phyloP scores from a whole-genome alignment of 2,329 filamentous ascomycete genomes.

The Ambrosiella beaveri region DNA sequence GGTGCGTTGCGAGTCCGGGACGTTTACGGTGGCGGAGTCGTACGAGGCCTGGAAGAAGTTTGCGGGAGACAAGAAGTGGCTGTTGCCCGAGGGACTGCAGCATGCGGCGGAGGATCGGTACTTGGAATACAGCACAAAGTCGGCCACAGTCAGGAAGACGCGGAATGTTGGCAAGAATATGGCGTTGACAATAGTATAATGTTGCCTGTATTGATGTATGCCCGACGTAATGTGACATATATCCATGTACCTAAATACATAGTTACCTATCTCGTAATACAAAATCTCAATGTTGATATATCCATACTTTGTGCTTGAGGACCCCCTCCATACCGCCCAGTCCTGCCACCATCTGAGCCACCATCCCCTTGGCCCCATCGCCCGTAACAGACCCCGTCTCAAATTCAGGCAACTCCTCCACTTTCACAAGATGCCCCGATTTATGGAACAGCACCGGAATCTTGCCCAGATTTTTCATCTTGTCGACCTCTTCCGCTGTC shows the following conservation, averaged over 20 bases:
- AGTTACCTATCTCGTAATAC: neutral
- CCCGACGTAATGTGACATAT: too few species aligned
- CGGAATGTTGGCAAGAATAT: neutral
- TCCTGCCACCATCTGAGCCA: slow-evolving; percentile 51
- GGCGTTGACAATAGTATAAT: neutral
- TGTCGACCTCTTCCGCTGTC: slow-evolving; percentile 32
- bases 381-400: slow-evolving; percentile 32
- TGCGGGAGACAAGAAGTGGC: neutral
- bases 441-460: slow-evolving; percentile 36
- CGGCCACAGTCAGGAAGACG: neutral
- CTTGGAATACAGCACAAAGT: neutral
- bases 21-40: neutral
- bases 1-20: neutral
- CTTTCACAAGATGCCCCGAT: slow-evolving; percentile 23
- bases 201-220: too few species aligned
- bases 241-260: neutral
- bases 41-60: neutral
- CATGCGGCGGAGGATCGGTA: neutral
- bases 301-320: slow-evolving; percentile 18
- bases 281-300: slow-evolving; percentile 33
- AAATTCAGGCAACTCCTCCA: slow-evolving; percentile 42
- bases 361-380: slow-evolving; percentile 38
- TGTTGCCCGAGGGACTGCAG: neutral
- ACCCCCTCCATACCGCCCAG: slow-evolving; percentile 41
- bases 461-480: slow-evolving; percentile 36